Evolutionary conservation across 345 rosid species (phyloP).

Genomic region (Geranium rotundifolium): DNA sequence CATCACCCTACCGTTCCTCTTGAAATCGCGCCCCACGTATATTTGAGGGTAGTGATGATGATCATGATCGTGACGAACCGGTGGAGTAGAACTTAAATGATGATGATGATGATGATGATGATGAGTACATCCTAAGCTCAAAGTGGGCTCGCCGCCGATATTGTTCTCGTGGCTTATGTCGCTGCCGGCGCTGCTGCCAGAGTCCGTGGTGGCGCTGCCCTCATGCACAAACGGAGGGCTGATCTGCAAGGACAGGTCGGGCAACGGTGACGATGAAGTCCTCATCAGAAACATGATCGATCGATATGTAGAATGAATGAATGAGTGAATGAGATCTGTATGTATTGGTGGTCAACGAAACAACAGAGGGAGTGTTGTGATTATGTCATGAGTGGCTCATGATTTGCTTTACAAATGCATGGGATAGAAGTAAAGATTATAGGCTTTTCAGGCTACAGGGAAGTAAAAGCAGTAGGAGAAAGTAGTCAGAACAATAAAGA

Average conservation of each 20-base stretch:
- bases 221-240: conserved; percentile 38
- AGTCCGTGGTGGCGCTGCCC: too few species aligned
- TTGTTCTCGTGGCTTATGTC: conserved; percentile 57
- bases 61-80: conserved; percentile 11
- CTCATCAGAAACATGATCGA: neutral
- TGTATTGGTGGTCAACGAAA: too few species aligned
- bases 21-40: conserved; percentile 51
- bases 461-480: conserved; percentile 4
- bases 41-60: conserved; percentile 52
- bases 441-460: neutral
- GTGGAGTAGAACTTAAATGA: too few species aligned
- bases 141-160: too few species aligned
- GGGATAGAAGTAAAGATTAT: conserved; percentile 4
- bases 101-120: conserved; percentile 20
- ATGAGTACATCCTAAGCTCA: conserved; percentile 25
- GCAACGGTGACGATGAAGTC: conserved; percentile 11
- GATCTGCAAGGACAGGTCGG: conserved; percentile 78
- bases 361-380: conserved; percentile 16
- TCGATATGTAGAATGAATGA: neutral
- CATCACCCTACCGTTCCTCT: conserved; percentile 41
- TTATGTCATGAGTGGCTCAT: conserved; percentile 74
- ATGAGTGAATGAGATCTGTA: too few species aligned
- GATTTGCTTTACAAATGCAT: conserved; percentile 37
- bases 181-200: conserved; percentile 33
- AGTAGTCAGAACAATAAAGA: conserved; percentile 5